Base-by-base conservation (phyloP, 768 basidiomycete genomes). In the Coprinopsis strossmayeri region DNA sequence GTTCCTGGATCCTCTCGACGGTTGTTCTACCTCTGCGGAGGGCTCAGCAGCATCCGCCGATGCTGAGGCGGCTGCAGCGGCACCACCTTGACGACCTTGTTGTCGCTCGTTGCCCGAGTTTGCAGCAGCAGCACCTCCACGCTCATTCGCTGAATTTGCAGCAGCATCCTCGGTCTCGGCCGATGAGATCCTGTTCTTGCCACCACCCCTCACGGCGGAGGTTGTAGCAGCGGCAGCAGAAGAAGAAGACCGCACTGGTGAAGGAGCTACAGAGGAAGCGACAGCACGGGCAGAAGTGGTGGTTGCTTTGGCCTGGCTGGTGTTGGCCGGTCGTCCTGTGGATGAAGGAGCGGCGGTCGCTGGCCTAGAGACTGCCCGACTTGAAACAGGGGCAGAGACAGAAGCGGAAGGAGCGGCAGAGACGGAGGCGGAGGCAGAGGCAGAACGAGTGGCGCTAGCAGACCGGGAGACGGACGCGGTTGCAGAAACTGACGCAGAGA, bases 341-440 rank as follows among this genome's bases (percentile, higher is more conserved):
- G 45, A 21, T 21, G 41, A 42, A 25, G 41, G 20, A 26, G 18
- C 24, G 41, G 37, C 10, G 37, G 37, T 38, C 17, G 18, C 25
- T 15, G 37, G 18, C 3, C 5, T 17, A 25, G 52, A 24, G 34
- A 43, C 18, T 23, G 34, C 23, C 10, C n/a, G n/a, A n/a, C n/a
- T n/a, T n/a, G n/a, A n/a, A n/a, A n/a, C n/a, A n/a, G n/a, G n/a
- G n/a, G 51, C 54, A 49, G 50, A 41, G 10, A 17, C 28, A n/a
- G 37, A 42, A 12, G 35, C 45, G 24, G 34, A 20, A 5, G 40
- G 39, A 26, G 40, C 44, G 48, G 55, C 57, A 26, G 60, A 50
- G 20, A 42, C 53, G 18, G 53, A 35, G n/a, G 43, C 53, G 17
- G 48, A n/a, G n/a, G n/a, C n/a, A n/a, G n/a, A n/a, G n/a, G n/a